Percentiles rank a stretch among this genome's conserved stretches.
phyloP scores from a whole-genome alignment of 2,329 filamentous ascomycete genomes.

The Grosmannia huntii region DNA sequence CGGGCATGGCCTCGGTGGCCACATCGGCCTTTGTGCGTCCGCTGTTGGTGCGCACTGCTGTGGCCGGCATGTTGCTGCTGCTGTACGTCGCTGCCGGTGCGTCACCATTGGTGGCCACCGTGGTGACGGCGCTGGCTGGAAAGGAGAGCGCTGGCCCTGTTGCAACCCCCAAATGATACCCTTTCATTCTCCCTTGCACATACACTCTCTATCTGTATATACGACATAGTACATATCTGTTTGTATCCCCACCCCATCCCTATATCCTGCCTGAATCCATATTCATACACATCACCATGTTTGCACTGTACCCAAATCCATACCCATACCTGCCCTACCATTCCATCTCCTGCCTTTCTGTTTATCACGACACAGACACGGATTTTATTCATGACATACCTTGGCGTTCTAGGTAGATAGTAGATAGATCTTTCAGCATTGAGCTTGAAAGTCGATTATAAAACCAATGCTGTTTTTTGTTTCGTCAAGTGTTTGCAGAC shows the following conservation, averaged over 20 bases:
- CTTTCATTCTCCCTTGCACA: neutral
- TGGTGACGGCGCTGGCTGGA: neutral
- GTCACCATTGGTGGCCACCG: neutral
- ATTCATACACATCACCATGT: neutral
- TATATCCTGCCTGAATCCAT: neutral
- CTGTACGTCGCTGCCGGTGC: neutral
- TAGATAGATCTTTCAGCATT: neutral
- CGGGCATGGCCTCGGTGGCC: slow-evolving; percentile 1
- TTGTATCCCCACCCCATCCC: neutral
- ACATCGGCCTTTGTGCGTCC: slow-evolving; percentile 3
- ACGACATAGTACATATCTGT: too few species aligned
- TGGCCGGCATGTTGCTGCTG: slow-evolving; percentile 5
- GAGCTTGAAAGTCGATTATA: too few species aligned
- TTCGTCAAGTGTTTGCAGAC: neutral
- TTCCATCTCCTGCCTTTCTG: neutral
- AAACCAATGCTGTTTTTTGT: neutral
- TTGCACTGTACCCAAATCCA: too few species aligned
- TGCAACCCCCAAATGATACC: neutral
- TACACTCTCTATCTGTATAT: neutral
- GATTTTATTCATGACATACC: neutral
- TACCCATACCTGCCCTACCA: neutral
- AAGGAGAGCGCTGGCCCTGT: neutral
- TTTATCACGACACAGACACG: neutral
- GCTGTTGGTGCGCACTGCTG: slow-evolving; percentile 7
- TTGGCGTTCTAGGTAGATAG: neutral